Base-by-base conservation (phyloP, 2,329 filamentous ascomycete genomes). In the Colletotrichum musae region DNA sequence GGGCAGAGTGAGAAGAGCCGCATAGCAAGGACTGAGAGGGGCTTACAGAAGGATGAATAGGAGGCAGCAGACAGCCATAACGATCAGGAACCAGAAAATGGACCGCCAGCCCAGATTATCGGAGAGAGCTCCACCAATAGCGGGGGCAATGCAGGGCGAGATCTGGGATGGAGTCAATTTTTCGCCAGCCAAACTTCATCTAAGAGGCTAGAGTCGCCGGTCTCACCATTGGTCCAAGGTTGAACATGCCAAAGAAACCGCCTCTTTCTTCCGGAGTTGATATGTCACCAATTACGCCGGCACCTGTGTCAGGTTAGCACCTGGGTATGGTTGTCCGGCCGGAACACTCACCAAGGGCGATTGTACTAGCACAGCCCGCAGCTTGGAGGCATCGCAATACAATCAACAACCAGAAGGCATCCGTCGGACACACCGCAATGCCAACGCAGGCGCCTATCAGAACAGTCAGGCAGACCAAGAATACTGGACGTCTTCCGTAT, bases 21-120 rank as follows among this genome's bases (percentile, higher is more conserved):
- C 15, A 15, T 7, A 3, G 9, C 21, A 3, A 21, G 18, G n/a
- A 6, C 10, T 1, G 15, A 4, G 3, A 7, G 5, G 9, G 13
- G 36, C 63, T 39, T 36, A 68, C 64, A 76, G 48, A 3, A 80
- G 60, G 43, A 82, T 78, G 3, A 80, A 74, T 2, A 79, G 41
- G 28, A 82, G 73, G 60, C 79, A 82, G 2, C 74, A 74, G 0
- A 77, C 82, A 0, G 81, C 76, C 58, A 84, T 78, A 21, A 88
- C 86, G 36, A 83, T 77, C 5, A 89, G 77, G 66, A 87, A 86
- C 85, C 85, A 88, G 71, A 88, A 89, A 6, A 88, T 82, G 2
- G 80, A 79, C 47, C 81, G 77, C 86, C 86, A 88, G 0, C 85
- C 86, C 0, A 87, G 72, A 48, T 80, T 80, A 56, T 84, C 80